Evolutionary conservation across 176 grass and related monocot species (phyloP).

Genomic region (Cenchrus americanus): DNA sequence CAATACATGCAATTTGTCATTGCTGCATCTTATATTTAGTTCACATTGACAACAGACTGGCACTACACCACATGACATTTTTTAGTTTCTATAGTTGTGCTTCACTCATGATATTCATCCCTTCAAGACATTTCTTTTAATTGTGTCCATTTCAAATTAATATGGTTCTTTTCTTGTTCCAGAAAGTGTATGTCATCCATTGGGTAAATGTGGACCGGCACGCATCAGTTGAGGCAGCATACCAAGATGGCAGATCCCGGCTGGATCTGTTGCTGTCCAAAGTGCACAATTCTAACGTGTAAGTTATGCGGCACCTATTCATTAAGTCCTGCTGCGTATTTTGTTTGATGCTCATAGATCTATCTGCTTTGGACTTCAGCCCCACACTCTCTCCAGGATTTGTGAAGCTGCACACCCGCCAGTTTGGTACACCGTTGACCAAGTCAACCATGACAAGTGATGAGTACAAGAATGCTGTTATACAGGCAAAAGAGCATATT

Average conservation of each 20-base stretch:
- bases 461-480: conserved; percentile 81
- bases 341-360: conserved; percentile 26
- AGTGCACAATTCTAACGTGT: conserved; percentile 85
- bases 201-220: conserved; percentile 74
- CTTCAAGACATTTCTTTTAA: not conserved
- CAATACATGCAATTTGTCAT: not conserved
- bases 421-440: conserved; percentile 65
- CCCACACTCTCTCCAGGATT: conserved; percentile 77
- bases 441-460: conserved; percentile 90
- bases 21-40: conserved; percentile 15
- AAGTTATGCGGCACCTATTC: conserved; percentile 42
- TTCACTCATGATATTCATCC: not conserved
- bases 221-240: conserved; percentile 73
- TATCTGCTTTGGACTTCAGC: conserved; percentile 53
- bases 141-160: conserved; percentile 25
- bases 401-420: conserved; percentile 67
- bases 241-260: conserved; percentile 62
- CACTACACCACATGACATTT: not conserved
- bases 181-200: conserved; percentile 91
- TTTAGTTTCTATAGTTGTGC: not conserved
- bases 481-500: conserved; percentile 88
- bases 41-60: not conserved
- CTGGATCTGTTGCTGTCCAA: conserved; percentile 67
- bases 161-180: conserved; percentile 29
- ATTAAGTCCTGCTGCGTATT: not conserved